Evolutionary conservation across 176 grass and related monocot genomes (phyloP).

Genomic region (Zizania latifolia): DNA sequence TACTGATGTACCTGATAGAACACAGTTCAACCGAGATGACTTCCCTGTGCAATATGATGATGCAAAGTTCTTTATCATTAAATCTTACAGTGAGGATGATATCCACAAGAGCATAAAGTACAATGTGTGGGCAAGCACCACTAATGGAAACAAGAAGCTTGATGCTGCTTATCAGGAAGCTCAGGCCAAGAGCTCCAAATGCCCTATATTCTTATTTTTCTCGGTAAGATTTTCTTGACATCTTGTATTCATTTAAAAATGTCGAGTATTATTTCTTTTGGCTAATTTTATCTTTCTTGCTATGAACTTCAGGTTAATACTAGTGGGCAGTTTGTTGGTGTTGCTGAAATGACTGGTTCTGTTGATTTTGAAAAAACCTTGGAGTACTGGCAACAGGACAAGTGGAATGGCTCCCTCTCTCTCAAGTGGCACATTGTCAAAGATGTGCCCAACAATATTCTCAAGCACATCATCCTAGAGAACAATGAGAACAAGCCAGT

Average conservation of each 20-base stretch:
- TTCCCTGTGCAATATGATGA: constrained; percentile 65
- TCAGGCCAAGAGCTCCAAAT: constrained; percentile 60
- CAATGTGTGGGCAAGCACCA: constrained; percentile 91
- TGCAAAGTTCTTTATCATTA: constrained; percentile 92
- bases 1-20: constrained; percentile 45
- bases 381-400: constrained; percentile 94
- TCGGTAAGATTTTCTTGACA: constrained; percentile 40
- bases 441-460: constrained; percentile 83
- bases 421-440: constrained; percentile 97
- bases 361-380: constrained; percentile 95
- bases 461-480: constrained; percentile 93
- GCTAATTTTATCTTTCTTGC: background rate
- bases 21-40: constrained; percentile 64
- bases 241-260: background rate
- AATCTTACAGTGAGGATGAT: constrained; percentile 94
- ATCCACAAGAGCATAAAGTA: constrained; percentile 97
- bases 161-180: constrained; percentile 79
- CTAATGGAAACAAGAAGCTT: constrained; percentile 98
- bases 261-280: background rate
- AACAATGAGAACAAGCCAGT: constrained; percentile 95
- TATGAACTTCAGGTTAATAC: constrained; percentile 64
- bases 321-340: constrained; percentile 97
- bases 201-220: constrained; percentile 93
- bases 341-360: constrained; percentile 82
- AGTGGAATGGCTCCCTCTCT: constrained; percentile 85